phyloP scores from a whole-genome alignment of 2,329 filamentous ascomycete species.

The Trichoderma sp. region DNA sequence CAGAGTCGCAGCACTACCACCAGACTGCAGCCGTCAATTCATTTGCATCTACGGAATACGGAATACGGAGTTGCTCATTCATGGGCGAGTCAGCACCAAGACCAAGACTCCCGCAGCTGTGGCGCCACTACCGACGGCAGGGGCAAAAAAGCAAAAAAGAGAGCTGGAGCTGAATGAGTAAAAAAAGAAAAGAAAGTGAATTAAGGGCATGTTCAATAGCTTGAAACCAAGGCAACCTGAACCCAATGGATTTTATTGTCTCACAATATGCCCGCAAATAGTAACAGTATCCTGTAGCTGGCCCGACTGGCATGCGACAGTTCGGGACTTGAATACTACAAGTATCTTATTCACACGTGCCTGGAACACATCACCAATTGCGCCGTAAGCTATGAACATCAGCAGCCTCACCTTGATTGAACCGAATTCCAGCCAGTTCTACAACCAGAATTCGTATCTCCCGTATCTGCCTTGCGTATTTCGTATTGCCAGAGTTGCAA shows the following conservation, averaged over 20 bases:
- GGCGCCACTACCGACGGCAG: conserved; percentile 12
- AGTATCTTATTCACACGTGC: not conserved
- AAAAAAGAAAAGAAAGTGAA: not conserved
- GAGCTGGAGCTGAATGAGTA: not conserved
- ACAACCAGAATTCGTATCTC: not conserved
- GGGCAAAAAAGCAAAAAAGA: not conserved
- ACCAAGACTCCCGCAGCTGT: not conserved
- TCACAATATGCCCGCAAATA: conserved; percentile 6
- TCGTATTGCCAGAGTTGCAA: not conserved
- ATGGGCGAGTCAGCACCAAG: not conserved
- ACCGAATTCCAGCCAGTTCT: not conserved
- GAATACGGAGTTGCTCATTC: not conserved
- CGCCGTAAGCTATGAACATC: not conserved
- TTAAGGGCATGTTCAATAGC: not conserved
- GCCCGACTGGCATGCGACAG: not conserved
- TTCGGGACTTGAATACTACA: not conserved
- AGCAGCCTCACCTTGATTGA: not conserved
- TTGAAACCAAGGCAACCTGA: conserved; percentile 6
- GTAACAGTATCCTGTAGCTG: not conserved
- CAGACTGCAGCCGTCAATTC: not conserved
- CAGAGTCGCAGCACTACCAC: not conserved
- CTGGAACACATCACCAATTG: not conserved
- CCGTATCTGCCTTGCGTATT: not conserved
- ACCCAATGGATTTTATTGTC: conserved; percentile 5
- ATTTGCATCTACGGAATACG: not conserved